Evolutionary conservation across 495 filamentous ascomycete genomes (phyloP).

Genomic region (Aspergillus olivimuriae): DNA sequence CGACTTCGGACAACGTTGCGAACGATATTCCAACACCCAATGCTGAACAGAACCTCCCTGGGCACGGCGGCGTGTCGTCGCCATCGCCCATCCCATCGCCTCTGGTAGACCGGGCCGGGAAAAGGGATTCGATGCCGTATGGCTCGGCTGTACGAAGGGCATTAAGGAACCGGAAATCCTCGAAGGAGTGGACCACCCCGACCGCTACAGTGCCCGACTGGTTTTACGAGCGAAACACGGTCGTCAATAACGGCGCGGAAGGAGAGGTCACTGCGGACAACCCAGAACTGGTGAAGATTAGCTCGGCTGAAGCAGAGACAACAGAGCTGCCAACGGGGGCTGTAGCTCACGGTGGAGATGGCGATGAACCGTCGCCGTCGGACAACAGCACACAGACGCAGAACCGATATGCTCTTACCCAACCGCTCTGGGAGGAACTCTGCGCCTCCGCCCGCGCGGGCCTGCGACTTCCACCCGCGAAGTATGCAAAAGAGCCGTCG

Average conservation of each 20-base stretch:
- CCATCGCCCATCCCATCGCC: conserved; percentile 7
- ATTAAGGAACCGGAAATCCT: conserved; percentile 27
- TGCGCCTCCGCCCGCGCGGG: conserved; percentile 36
- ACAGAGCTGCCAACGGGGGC: conserved; percentile 7
- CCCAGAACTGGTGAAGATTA: conserved; percentile 23
- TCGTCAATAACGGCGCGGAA: conserved; percentile 15
- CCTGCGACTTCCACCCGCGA: conserved; percentile 30
- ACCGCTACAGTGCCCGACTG: conserved; percentile 30
- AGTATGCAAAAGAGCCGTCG: conserved; percentile 42
- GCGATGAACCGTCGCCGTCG: conserved; percentile 12
- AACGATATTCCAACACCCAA: conserved; percentile 20
- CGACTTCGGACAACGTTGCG: conserved; percentile 14
- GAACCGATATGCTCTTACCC: conserved; percentile 31
- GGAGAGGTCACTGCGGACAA: conserved; percentile 5
- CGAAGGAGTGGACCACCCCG: conserved; percentile 14
- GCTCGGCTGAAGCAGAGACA: conserved; percentile 10
- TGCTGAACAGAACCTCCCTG: conserved; percentile 10
- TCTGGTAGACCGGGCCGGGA: conserved; percentile 12
- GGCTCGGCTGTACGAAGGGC: conserved; percentile 36
- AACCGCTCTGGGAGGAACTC: conserved; percentile 36
- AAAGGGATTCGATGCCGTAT: conserved; percentile 28
- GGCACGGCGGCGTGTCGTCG: conserved; percentile 1
- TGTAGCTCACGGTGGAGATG: conserved; percentile 18
- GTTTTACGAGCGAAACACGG: conserved; percentile 33
- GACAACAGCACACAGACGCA: conserved; percentile 10